Conservation (phyloP, 805 yeast genomes). For the Saccharomycopsis malanga region DNA sequence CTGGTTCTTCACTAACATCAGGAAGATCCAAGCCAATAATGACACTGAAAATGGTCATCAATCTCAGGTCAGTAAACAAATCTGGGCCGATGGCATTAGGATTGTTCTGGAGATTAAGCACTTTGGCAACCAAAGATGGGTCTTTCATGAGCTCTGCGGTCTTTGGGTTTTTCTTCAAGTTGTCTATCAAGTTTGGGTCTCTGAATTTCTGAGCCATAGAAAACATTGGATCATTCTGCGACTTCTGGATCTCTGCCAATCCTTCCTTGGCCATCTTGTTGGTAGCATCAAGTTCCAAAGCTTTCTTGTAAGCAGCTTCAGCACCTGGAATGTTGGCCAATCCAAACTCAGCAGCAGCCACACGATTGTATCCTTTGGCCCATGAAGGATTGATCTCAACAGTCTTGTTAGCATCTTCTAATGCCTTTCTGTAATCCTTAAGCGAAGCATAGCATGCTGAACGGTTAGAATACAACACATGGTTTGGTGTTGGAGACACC, state of each 20-base stretch:
- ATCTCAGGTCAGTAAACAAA: constrained; percentile 71
- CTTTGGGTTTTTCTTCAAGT: constrained; percentile 75
- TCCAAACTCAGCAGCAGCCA: constrained; percentile 92
- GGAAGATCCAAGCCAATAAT: constrained; percentile 71
- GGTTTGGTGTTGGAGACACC: constrained; percentile 75
- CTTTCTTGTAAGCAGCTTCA: constrained; percentile 60
- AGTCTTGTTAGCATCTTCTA: constrained; percentile 80
- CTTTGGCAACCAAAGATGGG: constrained; percentile 71
- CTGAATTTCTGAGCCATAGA: constrained; percentile 51
- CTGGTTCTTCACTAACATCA: constrained; percentile 27
- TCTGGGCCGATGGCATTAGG: constrained; percentile 63
- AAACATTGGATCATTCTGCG: constrained; percentile 45
- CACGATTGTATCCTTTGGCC: constrained; percentile 94
- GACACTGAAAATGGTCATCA: constrained; percentile 84
- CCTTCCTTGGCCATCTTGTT: constrained; percentile 89
- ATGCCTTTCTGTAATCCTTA: constrained; percentile 65
- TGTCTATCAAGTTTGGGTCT: constrained; percentile 54
- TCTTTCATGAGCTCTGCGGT: constrained; percentile 84
- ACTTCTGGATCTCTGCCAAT: constrained; percentile 57
- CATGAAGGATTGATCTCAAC: constrained; percentile 74
- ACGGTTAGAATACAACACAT: constrained; percentile 88
- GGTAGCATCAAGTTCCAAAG: constrained; percentile 69
- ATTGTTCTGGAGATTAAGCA: constrained; percentile 51
- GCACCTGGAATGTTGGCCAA: constrained; percentile 74
- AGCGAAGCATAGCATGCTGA: constrained; percentile 59